phyloP scores from a whole-genome alignment of 1,284 basidiomycete species.

The Anthracocystis panici-leucophaei region DNA sequence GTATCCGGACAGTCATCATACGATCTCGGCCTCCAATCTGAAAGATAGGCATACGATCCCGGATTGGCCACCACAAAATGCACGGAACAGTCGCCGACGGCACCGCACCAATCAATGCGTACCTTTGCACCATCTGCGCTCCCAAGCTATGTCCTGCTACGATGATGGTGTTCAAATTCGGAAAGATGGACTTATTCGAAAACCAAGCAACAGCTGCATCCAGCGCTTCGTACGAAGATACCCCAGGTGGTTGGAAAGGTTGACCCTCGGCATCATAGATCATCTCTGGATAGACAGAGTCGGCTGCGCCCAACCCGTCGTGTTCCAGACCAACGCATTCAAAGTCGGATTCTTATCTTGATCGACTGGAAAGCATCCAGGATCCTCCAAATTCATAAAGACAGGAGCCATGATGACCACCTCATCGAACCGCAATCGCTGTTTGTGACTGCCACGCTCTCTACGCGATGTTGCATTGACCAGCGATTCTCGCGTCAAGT shows the following conservation, averaged over 20 bases:
- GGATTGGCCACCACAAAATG: conserved; percentile 61
- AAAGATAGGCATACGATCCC: conserved; percentile 52
- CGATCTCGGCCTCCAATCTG: conserved; percentile 29
- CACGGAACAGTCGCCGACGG: conserved; percentile 45
- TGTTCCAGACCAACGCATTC: conserved; percentile 45
- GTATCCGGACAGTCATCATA: conserved; percentile 31
- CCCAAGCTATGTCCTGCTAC: conserved; percentile 53
- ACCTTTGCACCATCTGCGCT: conserved; percentile 54
- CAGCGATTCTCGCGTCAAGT: conserved; percentile 44
- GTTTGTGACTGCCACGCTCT: conserved; percentile 17
- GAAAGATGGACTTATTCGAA: conserved; percentile 43
- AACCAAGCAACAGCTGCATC: conserved; percentile 44
- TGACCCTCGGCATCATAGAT: conserved; percentile 22
- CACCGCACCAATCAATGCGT: conserved; percentile 51
- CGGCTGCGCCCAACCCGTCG: conserved; percentile 46
- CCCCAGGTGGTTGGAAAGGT: conserved; percentile 21
- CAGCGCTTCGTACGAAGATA: conserved; percentile 52
- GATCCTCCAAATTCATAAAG: conserved; percentile 54
- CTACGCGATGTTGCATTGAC: conserved; percentile 46
- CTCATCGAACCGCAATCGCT: conserved; percentile 38
- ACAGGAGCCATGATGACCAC: conserved; percentile 57
- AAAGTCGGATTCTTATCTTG: conserved; percentile 25
- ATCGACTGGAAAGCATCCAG: conserved; percentile 40
- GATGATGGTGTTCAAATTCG: conserved; percentile 53
- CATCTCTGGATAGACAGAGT: conserved; percentile 36